Evolutionary conservation across 257 asterid genomes (phyloP), one percentile per base, ranked within the genome.

Genomic region (Capsicum pubescens): DNA sequence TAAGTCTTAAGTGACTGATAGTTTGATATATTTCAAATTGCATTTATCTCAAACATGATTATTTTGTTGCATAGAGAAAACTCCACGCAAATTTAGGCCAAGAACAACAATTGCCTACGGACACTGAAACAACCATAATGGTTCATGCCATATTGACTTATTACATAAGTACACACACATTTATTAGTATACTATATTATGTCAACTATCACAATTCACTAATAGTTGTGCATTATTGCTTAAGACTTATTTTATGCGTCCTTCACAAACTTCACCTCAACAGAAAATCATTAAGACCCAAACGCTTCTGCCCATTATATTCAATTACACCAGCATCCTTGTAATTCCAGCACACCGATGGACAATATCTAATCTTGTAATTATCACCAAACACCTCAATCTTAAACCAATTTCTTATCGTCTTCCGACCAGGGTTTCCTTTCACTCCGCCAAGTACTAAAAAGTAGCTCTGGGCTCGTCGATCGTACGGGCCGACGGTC

Each of bases 231-330:
- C n/a, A 55, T 55, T 55, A 55, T 55, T 32, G 3, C 48, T 66
- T 35, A 32, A 26, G 50, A 67, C 21, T 32, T 13, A 14, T 35
- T 35, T 69, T 26, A 69, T 16, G 32, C 54, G 5, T 68, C 14
- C 77, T 68, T 68, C 0, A 39, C 54, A 69, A 69, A 69, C 77
- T 39, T 69, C 54, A 39, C 77, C 26, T 69, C 77, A 69, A 69
- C 55, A 0, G 55, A 69, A 39, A 9, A 69, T 9, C 77, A 16
- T 26, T 69, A 15, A 16, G 54, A 69, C 55, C 77, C 32, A 69
- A 69, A 69, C 77, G 54, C 1, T 39, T 69, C 54, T 68, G 77
- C 4, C 32, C 54, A 68, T 68, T 68, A 8, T 39, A 68, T 6
- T 68, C 14, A 14, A 68, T 39, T 39, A 68, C 0, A 2, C 77